Percentiles rank a stretch among this genome's conserved stretches.
phyloP scores from a whole-genome alignment of 2,329 filamentous ascomycete species.

The Keithomyces neogunnii region DNA sequence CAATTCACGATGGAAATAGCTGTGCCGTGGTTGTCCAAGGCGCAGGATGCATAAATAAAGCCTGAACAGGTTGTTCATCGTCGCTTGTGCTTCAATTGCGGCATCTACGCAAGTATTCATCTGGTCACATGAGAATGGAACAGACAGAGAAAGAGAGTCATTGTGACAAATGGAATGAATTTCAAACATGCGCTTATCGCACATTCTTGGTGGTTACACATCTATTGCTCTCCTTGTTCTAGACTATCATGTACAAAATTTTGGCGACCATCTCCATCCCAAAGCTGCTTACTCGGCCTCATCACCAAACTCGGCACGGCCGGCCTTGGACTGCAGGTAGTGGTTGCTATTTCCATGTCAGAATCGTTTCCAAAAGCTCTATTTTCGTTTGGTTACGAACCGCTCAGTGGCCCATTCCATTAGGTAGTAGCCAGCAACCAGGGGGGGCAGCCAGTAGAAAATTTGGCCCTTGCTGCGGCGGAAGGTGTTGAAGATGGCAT shows the following conservation, averaged over 20 bases:
- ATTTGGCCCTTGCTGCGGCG: slow-evolving; percentile 79
- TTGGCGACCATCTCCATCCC: slow-evolving; percentile 9
- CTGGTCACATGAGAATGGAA: no score
- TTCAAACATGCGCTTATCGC: slow-evolving; percentile 6
- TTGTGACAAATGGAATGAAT: slow-evolving; percentile 15
- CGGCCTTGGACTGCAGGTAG: slow-evolving; percentile 73
- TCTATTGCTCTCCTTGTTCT: slow-evolving; percentile 30
- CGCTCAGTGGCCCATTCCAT: slow-evolving; percentile 89
- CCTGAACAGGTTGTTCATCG: no score
- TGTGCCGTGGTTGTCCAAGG: no score
- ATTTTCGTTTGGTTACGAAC: slow-evolving; percentile 42
- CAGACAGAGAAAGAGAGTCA: neutral
- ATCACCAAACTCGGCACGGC: slow-evolving; percentile 46
- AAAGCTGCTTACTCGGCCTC: slow-evolving; percentile 28
- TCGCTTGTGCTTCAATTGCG: no score
- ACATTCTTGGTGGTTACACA: slow-evolving; percentile 10
- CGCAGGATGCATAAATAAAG: no score
- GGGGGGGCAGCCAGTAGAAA: slow-evolving; percentile 77
- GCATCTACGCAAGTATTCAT: no score
- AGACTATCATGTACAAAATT: slow-evolving; percentile 32
- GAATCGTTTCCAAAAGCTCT: neutral
- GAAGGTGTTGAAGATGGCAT: slow-evolving; percentile 92
- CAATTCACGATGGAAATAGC: no score
- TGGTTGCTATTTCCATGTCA: slow-evolving; percentile 51
- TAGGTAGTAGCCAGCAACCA: slow-evolving; percentile 68